Evolutionary conservation across 768 basidiomycete species (phyloP).

Genomic region (Leccinum obscurum): DNA sequence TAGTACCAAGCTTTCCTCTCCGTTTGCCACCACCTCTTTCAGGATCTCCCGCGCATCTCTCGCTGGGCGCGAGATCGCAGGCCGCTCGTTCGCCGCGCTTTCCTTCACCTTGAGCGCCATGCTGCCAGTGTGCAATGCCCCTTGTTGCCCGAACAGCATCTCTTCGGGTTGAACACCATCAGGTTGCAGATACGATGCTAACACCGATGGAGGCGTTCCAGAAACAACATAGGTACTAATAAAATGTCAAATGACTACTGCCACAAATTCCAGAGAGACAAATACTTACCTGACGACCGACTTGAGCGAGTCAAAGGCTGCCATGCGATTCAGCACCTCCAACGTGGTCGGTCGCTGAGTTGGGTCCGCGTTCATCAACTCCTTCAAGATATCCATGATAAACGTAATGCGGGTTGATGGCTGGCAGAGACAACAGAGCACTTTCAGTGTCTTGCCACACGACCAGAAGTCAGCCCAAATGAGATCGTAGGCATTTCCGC

Average conservation of each 20-base stretch:
- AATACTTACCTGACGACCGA: slow-evolving; percentile 59
- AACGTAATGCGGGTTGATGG: background rate
- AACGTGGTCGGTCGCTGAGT: background rate
- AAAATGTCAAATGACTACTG: slow-evolving; percentile 10
- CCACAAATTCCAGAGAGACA: background rate
- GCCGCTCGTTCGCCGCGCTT: slow-evolving; percentile 65
- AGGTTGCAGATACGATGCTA: slow-evolving; percentile 56
- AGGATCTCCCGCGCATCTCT: slow-evolving; percentile 80
- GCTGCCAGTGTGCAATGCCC: slow-evolving; percentile 44
- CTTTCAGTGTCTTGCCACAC: background rate
- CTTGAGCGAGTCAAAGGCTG: slow-evolving; percentile 44
- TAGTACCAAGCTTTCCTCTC: slow-evolving; percentile 23
- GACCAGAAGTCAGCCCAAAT: background rate
- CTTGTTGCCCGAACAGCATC: slow-evolving; percentile 65
- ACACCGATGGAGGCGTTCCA: slow-evolving; percentile 43
- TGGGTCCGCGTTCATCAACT: background rate
- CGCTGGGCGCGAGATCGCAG: slow-evolving; percentile 73
- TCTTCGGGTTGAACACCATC: slow-evolving; percentile 36
- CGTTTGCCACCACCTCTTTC: slow-evolving; percentile 31
- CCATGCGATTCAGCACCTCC: background rate
- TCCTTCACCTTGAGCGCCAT: slow-evolving; percentile 76
- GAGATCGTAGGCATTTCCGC: background rate
- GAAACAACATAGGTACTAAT: slow-evolving; percentile 59
- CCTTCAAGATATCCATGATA: background rate
- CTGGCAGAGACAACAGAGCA: background rate